Evolutionary conservation across 2,329 filamentous ascomycete species (phyloP).

Genomic region (Arachnomyces sp.): DNA sequence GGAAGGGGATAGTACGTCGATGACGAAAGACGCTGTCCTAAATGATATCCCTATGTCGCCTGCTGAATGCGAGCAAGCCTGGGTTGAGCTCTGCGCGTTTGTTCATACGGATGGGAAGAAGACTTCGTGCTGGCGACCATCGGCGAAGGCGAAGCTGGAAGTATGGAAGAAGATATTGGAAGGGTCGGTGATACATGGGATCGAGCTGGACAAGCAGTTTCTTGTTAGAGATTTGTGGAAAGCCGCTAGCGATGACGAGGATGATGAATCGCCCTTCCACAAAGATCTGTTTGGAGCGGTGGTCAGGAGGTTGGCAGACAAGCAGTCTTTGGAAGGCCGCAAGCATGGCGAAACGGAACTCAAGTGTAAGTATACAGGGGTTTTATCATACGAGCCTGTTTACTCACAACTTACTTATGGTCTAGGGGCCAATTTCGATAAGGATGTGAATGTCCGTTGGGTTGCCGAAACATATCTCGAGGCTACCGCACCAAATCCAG

Average conservation of each 20-base stretch:
- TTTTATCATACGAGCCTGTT: not conserved
- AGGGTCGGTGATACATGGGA: conserved; percentile 31
- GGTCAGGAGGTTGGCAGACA: conserved; percentile 27
- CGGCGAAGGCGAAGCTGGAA: conserved; percentile 38
- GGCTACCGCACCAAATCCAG: conserved; percentile 25
- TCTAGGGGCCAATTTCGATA: conserved; percentile 36
- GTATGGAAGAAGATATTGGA: conserved; percentile 42
- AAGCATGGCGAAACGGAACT: conserved; percentile 18
- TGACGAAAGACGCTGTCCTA: conserved; percentile 36
- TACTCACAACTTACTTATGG: conserved; percentile 2
- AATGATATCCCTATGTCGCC: conserved; percentile 46
- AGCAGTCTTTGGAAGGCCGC: conserved; percentile 12
- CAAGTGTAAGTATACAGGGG: conserved; percentile 27
- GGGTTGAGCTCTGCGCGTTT: conserved; percentile 48
- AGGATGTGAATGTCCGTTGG: conserved; percentile 26
- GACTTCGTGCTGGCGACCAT: conserved; percentile 38
- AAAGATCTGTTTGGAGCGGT: conserved; percentile 31
- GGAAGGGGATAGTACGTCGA: conserved; percentile 13
- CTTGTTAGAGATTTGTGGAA: conserved; percentile 35
- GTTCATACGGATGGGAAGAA: conserved; percentile 27
- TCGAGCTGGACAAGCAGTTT: conserved; percentile 35
- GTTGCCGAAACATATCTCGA: conserved; percentile 35
- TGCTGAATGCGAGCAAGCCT: conserved; percentile 44
- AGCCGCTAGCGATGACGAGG: conserved; percentile 29
- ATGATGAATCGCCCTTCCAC: conserved; percentile 25